Conservation (phyloP, 495 filamentous ascomycete species). For the Annulohypoxylon moriforme region DNA sequence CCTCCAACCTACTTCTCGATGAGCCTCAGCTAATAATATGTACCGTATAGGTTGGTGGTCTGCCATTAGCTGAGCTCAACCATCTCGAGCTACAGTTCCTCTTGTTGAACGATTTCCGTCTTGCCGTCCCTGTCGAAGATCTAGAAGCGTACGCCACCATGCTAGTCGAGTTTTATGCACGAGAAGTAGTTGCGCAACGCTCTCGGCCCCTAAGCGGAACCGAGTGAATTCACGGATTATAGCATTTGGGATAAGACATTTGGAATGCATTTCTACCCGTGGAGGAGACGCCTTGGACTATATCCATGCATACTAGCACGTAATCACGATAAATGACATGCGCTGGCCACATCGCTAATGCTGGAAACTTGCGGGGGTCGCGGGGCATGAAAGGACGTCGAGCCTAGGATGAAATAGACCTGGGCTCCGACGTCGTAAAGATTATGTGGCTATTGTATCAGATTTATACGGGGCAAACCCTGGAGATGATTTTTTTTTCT, state of each 20-base stretch:
- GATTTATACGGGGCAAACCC: slow-evolving; percentile 30
- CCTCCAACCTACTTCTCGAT: background rate
- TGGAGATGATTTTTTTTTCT: slow-evolving; percentile 8
- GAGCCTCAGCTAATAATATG: background rate
- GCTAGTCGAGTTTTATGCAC: slow-evolving; percentile 97
- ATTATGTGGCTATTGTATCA: slow-evolving; percentile 25
- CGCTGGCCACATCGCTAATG: slow-evolving; percentile 19
- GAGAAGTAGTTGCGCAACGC: slow-evolving; percentile 80
- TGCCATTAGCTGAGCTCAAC: slow-evolving; percentile 96
- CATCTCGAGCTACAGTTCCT: slow-evolving; percentile 98
- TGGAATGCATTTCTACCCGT: background rate
- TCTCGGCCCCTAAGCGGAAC: slow-evolving; percentile 43
- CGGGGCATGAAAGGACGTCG: slow-evolving; percentile 12
- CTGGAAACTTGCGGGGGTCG: background rate
- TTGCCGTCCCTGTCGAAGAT: slow-evolving; percentile 93
- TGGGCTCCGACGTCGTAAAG: slow-evolving; percentile 16
- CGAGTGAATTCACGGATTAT: slow-evolving; percentile 21
- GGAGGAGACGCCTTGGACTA: slow-evolving; percentile 10
- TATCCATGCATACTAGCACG: slow-evolving; percentile 11
- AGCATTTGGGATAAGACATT: slow-evolving; percentile 33
- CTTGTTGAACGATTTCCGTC: slow-evolving; percentile 94
- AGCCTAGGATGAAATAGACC: slow-evolving; percentile 31
- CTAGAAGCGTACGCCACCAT: slow-evolving; percentile 98
- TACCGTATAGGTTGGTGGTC: slow-evolving; percentile 81
- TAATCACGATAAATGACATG: slow-evolving; percentile 21